These are phyloP conservation scores for Magnolia officinalis DNA, from an alignment of 164 flowering plant genomes.

Conservation along the genomic window DNA sequence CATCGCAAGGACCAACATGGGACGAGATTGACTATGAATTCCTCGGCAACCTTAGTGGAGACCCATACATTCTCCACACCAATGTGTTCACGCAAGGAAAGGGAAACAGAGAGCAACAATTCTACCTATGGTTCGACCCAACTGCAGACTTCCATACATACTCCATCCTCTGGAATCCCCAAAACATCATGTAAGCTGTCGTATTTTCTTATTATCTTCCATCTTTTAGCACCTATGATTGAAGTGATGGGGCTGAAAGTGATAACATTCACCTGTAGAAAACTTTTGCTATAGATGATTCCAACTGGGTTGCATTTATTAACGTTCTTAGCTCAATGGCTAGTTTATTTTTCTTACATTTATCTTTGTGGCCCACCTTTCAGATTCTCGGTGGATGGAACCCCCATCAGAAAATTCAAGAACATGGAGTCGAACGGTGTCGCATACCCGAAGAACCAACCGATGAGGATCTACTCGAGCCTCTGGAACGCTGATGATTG, in stretches of 20 bases:
- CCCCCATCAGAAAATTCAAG: conserved; percentile 6
- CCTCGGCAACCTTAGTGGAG: conserved; percentile 13
- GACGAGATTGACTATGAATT: conserved; percentile 15
- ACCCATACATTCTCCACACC: conserved; percentile 12
- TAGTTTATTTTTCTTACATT: no score
- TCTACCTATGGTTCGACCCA: conserved; percentile 13
- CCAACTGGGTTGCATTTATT: neutral
- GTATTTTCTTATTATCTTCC: no score
- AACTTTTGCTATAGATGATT: no score
- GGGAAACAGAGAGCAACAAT: conserved; percentile 17
- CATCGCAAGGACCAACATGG: conserved; percentile 4
- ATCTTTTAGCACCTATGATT: no score
- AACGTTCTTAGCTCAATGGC: neutral
- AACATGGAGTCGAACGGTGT: conserved; percentile 3
- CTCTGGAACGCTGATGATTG: conserved; percentile 12
- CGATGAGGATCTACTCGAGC: conserved; percentile 7
- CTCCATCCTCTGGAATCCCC: conserved; percentile 13
- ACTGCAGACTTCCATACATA: conserved; percentile 10
- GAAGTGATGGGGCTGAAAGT: no score
- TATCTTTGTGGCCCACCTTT: neutral
- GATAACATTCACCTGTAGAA: neutral
- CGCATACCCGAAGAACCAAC: conserved; percentile 5
- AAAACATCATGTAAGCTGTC: conserved; percentile 6
- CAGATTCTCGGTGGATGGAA: conserved; percentile 2
- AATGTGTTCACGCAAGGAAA: conserved; percentile 13